Percentiles rank a stretch among this genome's conserved stretches.
Evolutionary conservation across 2,329 filamentous ascomycete species (phyloP).

Genomic region (Fonsecaea pugnacius): DNA sequence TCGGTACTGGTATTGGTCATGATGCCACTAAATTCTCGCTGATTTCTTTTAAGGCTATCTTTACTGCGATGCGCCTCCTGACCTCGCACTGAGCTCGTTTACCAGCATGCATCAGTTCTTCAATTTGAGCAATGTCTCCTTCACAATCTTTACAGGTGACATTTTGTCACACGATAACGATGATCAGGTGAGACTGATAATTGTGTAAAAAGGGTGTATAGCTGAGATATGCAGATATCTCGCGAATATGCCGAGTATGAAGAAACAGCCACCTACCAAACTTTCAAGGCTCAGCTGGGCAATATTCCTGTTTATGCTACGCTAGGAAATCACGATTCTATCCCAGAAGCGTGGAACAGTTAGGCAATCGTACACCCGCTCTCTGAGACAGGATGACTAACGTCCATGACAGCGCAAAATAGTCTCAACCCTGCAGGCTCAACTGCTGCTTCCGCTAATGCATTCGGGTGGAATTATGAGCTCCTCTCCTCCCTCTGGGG

Average conservation of each 20-base stretch:
- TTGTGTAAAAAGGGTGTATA: neutral
- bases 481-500: constrained; percentile 9
- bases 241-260: constrained; percentile 16
- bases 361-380: neutral
- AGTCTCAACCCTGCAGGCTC: neutral
- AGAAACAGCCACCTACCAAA: constrained; percentile 10
- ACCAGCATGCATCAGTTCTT: constrained; percentile 9
- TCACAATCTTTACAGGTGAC: constrained; percentile 7
- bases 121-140: constrained; percentile 4
- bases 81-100: neutral
- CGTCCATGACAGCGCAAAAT: neutral
- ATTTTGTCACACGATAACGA: constrained; percentile 14
- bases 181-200: neutral
- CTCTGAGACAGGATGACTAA: neutral
- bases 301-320: constrained; percentile 11
- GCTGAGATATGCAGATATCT: neutral
- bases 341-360: constrained; percentile 9
- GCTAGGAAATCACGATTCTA: constrained; percentile 8
- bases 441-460: neutral
- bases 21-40: neutral
- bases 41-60: neutral
- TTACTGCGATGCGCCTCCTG: neutral
- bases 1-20: neutral
- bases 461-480: constrained; percentile 9
- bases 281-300: constrained; percentile 11